phyloP scores from a whole-genome alignment of 192 early-diverging fungal genomes.

The Obelidium mucronatum region DNA sequence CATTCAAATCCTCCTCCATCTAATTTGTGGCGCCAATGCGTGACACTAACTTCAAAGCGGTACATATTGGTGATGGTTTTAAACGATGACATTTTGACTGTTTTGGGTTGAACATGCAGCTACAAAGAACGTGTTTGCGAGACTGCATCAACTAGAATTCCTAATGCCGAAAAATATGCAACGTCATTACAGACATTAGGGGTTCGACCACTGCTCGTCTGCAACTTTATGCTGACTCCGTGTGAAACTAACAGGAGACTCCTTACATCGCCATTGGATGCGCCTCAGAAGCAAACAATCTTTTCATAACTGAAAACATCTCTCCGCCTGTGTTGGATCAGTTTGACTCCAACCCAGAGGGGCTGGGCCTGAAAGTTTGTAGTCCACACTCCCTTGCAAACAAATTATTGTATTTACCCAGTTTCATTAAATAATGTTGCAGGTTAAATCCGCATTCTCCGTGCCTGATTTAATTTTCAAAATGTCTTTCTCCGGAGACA shows the following conservation, averaged over 20 bases:
- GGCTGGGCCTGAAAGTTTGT: slow-evolving; percentile 2
- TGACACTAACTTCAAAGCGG: slow-evolving; percentile 19
- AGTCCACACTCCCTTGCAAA: background rate
- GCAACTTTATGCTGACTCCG: background rate
- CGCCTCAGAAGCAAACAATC: slow-evolving; percentile 46
- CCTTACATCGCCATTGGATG: slow-evolving; percentile 51
- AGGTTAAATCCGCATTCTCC: slow-evolving; percentile 54
- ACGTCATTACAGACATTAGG: slow-evolving; percentile 30
- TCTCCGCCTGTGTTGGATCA: background rate
- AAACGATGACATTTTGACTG: background rate
- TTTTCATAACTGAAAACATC: slow-evolving; percentile 50
- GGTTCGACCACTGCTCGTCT: background rate
- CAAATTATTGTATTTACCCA: background rate
- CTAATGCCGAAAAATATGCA: slow-evolving; percentile 32
- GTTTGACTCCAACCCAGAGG: slow-evolving; percentile 1
- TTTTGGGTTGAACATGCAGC: background rate
- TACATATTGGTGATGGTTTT: too few species aligned
- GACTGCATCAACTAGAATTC: slow-evolving; percentile 2
- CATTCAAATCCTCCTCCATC: slow-evolving; percentile 19
- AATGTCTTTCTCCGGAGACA: slow-evolving; percentile 42
- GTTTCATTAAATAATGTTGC: background rate
- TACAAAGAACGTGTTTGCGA: slow-evolving; percentile 14
- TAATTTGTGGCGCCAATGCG: slow-evolving; percentile 21
- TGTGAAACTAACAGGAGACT: slow-evolving; percentile 34
- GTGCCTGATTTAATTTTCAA: slow-evolving; percentile 48